Percentiles rank a stretch among this genome's conserved stretches.
Evolutionary conservation across 2,329 filamentous ascomycete genomes (phyloP).

Genomic region (Diaporthe citriasiana): DNA sequence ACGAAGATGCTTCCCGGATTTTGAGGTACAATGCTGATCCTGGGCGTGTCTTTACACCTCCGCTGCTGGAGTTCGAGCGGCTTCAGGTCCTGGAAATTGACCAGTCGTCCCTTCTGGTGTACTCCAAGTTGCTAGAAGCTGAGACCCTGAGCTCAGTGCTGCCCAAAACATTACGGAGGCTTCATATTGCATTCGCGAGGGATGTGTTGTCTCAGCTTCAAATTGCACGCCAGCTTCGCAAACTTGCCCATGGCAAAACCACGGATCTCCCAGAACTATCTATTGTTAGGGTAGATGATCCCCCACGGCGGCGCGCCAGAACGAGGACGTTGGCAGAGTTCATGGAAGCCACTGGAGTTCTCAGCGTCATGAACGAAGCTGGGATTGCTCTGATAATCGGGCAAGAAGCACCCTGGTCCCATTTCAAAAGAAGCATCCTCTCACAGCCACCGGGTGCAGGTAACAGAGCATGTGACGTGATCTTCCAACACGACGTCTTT

Average conservation of each 20-base stretch:
- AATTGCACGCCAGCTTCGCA: neutral
- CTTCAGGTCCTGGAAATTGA: slow-evolving; percentile 1
- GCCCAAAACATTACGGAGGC: neutral
- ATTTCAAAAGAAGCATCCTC: too few relatives aligned
- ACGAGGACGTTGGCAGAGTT: neutral
- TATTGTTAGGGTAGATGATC: neutral
- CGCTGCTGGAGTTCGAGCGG: neutral
- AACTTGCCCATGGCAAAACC: neutral
- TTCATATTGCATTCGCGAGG: neutral
- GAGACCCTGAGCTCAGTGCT: neutral
- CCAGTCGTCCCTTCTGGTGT: neutral
- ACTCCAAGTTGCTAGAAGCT: neutral
- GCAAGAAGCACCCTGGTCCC: too few relatives aligned
- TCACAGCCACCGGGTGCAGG: too few relatives aligned
- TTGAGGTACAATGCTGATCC: neutral
- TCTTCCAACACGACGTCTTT: neutral
- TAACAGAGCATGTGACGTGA: too few relatives aligned
- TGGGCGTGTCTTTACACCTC: neutral
- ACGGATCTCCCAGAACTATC: neutral
- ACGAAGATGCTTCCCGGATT: neutral
- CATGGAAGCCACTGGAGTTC: neutral
- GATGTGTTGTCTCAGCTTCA: too few relatives aligned
- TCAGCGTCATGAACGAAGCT: neutral
- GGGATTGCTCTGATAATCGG: neutral
- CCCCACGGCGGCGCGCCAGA: too few relatives aligned